phyloP scores from a whole-genome alignment of 2,329 filamentous ascomycete species.

The Colletotrichum sp. region DNA sequence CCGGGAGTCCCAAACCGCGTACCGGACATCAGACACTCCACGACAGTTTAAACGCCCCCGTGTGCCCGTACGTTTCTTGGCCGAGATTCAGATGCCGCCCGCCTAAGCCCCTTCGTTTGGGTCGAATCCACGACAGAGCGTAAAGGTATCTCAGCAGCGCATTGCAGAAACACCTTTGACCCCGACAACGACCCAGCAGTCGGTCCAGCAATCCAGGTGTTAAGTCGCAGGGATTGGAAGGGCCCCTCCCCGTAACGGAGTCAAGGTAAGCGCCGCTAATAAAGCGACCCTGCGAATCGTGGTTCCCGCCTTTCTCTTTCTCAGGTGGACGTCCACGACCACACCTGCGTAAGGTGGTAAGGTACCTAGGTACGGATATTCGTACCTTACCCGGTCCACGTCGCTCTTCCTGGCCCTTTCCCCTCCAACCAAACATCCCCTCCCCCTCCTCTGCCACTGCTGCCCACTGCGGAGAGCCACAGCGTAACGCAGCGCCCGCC shows the following conservation, averaged over 20 bases:
- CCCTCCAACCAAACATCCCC: slow-evolving; percentile 2
- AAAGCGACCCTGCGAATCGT: slow-evolving; percentile 19
- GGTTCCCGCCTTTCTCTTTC: background rate
- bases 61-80: slow-evolving; percentile 1
- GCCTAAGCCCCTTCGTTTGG: background rate
- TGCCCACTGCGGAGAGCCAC: background rate
- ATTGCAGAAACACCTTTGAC: background rate
- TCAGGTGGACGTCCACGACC: background rate
- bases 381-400: background rate
- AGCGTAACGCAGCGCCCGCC: background rate
- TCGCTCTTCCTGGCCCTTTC: background rate
- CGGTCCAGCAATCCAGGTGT: background rate
- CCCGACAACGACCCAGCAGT: background rate
- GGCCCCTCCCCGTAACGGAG: background rate
- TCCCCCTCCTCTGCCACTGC: background rate
- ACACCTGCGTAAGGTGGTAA: background rate
- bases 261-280: slow-evolving; percentile 14
- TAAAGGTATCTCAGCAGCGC: background rate
- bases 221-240: background rate
- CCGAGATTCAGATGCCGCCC: background rate
- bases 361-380: background rate
- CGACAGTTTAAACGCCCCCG: background rate
- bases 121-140: background rate
- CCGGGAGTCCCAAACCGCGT: background rate
- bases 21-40: background rate